These are phyloP conservation scores for Linnemannia zychae DNA, from an alignment of 192 early-diverging fungal genomes.

Conservation along the genomic window DNA sequence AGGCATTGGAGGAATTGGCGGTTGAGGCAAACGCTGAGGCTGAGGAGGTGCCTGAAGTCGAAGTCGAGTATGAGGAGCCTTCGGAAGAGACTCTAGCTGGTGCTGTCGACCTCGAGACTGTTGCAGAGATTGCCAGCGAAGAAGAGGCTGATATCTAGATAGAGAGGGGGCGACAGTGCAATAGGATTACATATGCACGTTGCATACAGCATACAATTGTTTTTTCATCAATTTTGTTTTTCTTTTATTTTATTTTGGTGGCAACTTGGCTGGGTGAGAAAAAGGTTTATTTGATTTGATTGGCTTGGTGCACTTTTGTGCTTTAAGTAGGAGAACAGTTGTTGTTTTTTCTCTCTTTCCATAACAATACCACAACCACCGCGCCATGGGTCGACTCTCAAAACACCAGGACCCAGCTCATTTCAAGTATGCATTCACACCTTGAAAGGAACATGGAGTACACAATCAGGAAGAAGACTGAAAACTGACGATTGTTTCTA, in stretches of 20 bases:
- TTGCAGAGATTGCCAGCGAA: not conserved
- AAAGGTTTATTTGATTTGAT: not conserved
- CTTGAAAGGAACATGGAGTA: not conserved
- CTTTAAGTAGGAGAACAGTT: not conserved
- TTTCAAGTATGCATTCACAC: conserved; percentile 9
- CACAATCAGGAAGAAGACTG: not conserved
- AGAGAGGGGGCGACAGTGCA: not conserved
- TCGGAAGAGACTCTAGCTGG: not conserved
- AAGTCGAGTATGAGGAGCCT: conserved; percentile 28
- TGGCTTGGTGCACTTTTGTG: not conserved
- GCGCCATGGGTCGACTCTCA: conserved; percentile 19
- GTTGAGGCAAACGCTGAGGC: conserved; percentile 8
- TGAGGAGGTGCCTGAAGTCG: conserved; percentile 24
- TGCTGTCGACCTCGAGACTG: not conserved
- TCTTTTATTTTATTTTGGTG: not conserved
- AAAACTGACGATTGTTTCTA: not conserved
- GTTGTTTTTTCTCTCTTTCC: not conserved
- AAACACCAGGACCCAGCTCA: conserved; percentile 15
- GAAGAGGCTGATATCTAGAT: not conserved
- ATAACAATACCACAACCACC: not conserved
- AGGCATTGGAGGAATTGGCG: conserved; percentile 16
- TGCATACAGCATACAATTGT: not conserved
- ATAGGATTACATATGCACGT: not conserved
- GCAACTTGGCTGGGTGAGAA: not conserved
- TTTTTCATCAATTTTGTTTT: not conserved